phyloP scores from a whole-genome alignment of 257 asterid genomes.

The Echium plantagineum region DNA sequence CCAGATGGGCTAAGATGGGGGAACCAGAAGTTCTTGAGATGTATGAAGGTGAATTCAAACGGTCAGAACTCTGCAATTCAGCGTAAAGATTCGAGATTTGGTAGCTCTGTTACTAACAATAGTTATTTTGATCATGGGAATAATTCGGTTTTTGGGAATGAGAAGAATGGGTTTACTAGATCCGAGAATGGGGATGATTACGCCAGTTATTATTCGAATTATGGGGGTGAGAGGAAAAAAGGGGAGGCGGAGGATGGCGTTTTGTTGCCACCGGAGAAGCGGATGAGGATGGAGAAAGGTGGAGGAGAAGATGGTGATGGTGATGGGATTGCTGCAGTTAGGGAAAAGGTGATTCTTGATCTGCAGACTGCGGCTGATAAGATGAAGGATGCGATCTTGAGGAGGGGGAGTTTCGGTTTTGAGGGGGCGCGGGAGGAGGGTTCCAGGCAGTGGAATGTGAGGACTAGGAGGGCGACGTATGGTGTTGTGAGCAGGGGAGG shows the following conservation, averaged over 20 bases:
- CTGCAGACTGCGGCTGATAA: conserved; percentile 70
- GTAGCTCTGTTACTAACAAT: neutral
- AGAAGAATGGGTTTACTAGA: neutral
- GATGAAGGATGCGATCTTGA: conserved; percentile 59
- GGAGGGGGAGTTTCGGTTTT: conserved; percentile 18
- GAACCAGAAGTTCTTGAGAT: conserved; percentile 43
- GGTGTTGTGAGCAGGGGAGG: conserved; percentile 5
- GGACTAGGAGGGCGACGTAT: conserved; percentile 66
- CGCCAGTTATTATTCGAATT: neutral
- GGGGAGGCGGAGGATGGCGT: neutral
- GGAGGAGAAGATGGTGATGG: conserved; percentile 34
- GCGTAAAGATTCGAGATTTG: conserved; percentile 11
- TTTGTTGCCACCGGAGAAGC: conserved; percentile 19
- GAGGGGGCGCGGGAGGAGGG: conserved; percentile 10
- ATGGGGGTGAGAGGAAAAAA: neutral
- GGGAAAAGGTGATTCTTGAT: conserved; percentile 75
- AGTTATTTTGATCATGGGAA: neutral
- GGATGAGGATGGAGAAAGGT: conserved; percentile 14
- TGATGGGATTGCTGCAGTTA: conserved; percentile 52
- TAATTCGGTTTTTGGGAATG: too few relatives aligned
- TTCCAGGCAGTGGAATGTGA: conserved; percentile 60
- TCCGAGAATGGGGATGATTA: neutral
- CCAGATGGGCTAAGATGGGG: conserved; percentile 66
- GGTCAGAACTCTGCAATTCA: conserved; percentile 23
- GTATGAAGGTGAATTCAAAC: conserved; percentile 44